phyloP scores from a whole-genome alignment of 345 rosid genomes.

The Alliaria petiolata region DNA sequence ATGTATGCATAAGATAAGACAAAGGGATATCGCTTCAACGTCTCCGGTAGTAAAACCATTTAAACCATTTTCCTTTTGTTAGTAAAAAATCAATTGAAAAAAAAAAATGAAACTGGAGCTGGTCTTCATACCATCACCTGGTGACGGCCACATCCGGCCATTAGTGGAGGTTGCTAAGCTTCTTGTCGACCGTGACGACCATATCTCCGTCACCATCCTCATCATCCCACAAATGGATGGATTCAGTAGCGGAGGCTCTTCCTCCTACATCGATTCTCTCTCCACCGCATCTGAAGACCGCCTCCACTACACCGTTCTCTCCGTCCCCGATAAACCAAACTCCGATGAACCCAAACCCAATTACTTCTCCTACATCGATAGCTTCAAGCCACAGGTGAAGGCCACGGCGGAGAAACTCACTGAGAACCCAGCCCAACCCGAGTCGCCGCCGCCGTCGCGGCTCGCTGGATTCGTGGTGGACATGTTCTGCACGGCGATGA shows the following conservation, averaged over 20 bases:
- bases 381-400: conserved; percentile 34
- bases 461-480: conserved; percentile 53
- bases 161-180: conserved; percentile 41
- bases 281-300: conserved; percentile 23
- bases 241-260: neutral
- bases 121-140: conserved; percentile 47
- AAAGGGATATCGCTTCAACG: neutral
- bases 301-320: conserved; percentile 36
- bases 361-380: conserved; percentile 1
- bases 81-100: neutral
- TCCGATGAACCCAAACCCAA: neutral
- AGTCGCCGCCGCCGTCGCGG: conserved; percentile 28
- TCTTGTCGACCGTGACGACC: conserved; percentile 37
- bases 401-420: conserved; percentile 23
- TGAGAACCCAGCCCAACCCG: neutral
- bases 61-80: neutral
- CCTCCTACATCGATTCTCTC: conserved; percentile 31
- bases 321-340: neutral
- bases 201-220: conserved; percentile 46
- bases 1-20: neutral
- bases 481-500: conserved; percentile 47
- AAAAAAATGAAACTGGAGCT: conserved; percentile 32
- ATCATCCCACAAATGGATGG: conserved; percentile 33
- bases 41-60: neutral
- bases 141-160: conserved; percentile 46